These are phyloP conservation scores for Paulownia fortunei DNA, from an alignment of 257 asterid species.

Conservation along the genomic window DNA sequence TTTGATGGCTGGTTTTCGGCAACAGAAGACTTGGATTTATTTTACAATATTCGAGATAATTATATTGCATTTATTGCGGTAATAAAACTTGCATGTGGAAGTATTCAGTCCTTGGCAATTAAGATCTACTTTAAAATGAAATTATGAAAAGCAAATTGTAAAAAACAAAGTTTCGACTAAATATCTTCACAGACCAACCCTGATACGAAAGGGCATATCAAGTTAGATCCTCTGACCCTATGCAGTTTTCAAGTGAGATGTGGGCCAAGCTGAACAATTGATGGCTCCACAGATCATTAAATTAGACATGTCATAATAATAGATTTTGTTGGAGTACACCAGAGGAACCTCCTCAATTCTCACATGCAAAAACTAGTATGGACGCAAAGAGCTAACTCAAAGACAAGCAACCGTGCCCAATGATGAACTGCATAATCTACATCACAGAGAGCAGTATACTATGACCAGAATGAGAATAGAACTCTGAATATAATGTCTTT, in stretches of 20 bases:
- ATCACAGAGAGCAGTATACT: neutral
- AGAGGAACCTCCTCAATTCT: neutral
- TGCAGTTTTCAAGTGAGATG: conserved; percentile 2
- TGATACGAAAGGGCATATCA: neutral
- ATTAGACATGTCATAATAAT: neutral
- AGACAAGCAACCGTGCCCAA: neutral
- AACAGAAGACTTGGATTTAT: neutral
- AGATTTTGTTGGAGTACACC: neutral
- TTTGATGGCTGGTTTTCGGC: neutral
- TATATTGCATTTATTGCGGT: neutral
- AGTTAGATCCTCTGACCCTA: neutral
- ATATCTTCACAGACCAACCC: neutral
- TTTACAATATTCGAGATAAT: neutral
- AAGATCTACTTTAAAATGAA: neutral
- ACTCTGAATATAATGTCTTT: too few relatives aligned
- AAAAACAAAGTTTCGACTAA: neutral
- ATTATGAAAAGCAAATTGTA: neutral
- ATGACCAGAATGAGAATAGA: neutral
- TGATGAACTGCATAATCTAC: neutral
- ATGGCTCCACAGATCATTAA: neutral
- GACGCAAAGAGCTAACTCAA: neutral
- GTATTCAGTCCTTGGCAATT: neutral
- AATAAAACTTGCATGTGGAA: neutral
- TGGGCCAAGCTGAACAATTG: neutral
- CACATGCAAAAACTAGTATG: neutral